Evolutionary conservation across 169 alveolate species (phyloP).

Genomic region (Theileria sp.): DNA sequence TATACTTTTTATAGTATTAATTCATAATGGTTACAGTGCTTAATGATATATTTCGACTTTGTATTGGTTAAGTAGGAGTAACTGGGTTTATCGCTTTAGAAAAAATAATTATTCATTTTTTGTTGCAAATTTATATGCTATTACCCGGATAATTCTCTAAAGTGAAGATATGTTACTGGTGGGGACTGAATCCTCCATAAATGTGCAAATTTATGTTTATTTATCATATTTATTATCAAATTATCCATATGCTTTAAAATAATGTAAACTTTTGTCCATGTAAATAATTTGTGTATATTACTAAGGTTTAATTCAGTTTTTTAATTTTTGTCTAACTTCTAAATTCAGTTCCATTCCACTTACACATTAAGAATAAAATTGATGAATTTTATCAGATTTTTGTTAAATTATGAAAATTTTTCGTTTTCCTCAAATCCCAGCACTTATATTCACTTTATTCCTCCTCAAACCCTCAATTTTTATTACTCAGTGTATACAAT

Average conservation of each 20-base stretch:
- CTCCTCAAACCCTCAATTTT: background rate
- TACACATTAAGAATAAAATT: background rate
- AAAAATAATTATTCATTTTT: no score
- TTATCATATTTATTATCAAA: background rate
- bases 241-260: background rate
- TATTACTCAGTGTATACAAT: background rate
- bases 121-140: background rate
- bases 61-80: slow-evolving; percentile 44
- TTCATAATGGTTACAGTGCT: slow-evolving; percentile 27
- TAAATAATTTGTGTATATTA: background rate
- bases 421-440: background rate
- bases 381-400: background rate
- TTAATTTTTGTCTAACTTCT: background rate
- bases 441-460: background rate
- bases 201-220: background rate
- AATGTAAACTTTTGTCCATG: background rate
- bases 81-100: background rate
- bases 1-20: background rate
- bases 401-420: background rate
- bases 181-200: background rate
- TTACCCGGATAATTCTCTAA: background rate
- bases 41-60: slow-evolving; percentile 65
- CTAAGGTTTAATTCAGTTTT: background rate
- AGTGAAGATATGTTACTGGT: background rate
- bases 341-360: background rate